Base-by-base conservation (phyloP, 441 rosid species). In the Gossypium gossypioides region DNA sequence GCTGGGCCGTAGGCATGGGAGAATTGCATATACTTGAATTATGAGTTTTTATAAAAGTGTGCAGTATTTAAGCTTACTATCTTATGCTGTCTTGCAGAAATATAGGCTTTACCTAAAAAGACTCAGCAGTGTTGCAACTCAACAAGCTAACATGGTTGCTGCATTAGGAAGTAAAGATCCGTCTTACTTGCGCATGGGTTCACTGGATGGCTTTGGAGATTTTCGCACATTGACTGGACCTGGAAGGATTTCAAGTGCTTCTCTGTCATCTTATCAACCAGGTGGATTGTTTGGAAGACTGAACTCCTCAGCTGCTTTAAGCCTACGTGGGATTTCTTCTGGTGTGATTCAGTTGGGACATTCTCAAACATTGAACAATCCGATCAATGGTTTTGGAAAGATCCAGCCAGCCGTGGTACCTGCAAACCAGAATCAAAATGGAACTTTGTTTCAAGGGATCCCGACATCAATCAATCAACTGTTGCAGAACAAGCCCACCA, bases 31-130 rank as follows among this genome's bases (percentile, higher is more conserved):
- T 7, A 1, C 44, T 37, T 37, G 44, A 37, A 37, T 37, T 37
- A 37, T 8, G 44, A 37, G 44, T 8, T 37, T 37, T 37, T 37
- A 37, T 37, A 7, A 37, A 37, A 8, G 12, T 8, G 44, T 8
- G 44, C 44, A 37, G 44, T 8, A 37, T 32, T 16, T 64, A 61
- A 73, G 54, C 74, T 75, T 51, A 60, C 29, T 48, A 19, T 72
- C 68, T 55, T 72, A 6, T 68, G 54, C 74, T 68, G 74, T 79
- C 56, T 60, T 79, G 73, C 96, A 96, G 99, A 96, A 96, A 74
- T 96, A 87, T 70, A 86, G 99, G 83, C 87, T 91, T 10, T 90
- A 86, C 84, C 84, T 96, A 78, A 96, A 88, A 82, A 86, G 86
- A 78, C 44, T 86, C 67, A 85, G 89, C 73, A 70, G 27, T 68